These are phyloP conservation scores for Suillus fuscotomentosus DNA, from an alignment of 768 basidiomycete genomes.

Conservation along the genomic window DNA sequence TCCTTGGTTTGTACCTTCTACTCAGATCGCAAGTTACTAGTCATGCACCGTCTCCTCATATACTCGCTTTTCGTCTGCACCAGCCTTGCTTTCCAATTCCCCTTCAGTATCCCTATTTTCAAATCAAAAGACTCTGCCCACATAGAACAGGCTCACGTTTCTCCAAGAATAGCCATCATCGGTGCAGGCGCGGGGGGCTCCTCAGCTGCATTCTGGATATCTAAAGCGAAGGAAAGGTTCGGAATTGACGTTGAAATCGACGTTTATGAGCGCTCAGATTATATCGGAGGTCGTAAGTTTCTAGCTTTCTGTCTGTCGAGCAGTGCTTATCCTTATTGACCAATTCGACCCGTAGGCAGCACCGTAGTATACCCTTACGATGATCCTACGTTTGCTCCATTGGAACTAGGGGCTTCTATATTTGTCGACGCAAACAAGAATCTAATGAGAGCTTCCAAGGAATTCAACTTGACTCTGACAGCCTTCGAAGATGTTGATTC, in stretches of 20 bases:
- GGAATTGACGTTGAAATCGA: constrained; percentile 75
- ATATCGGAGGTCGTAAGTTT: constrained; percentile 83
- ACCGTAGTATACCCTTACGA: constrained; percentile 74
- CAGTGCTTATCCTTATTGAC: constrained; percentile 5
- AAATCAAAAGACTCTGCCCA: constrained; percentile 30
- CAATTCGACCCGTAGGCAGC: constrained; percentile 51
- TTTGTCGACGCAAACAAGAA: constrained; percentile 79
- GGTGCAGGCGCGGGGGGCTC: constrained; percentile 89
- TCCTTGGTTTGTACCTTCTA: not conserved
- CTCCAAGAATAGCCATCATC: constrained; percentile 76
- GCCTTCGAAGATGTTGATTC: constrained; percentile 49
- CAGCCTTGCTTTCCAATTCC: constrained; percentile 39
- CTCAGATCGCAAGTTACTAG: not conserved
- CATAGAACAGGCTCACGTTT: constrained; percentile 17
- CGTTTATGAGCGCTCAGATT: constrained; percentile 73
- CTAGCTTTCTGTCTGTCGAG: not conserved
- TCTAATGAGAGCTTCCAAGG: constrained; percentile 69
- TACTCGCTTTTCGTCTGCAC: constrained; percentile 21
- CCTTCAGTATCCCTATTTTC: constrained; percentile 60
- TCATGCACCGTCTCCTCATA: constrained; percentile 13
- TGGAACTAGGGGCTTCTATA: constrained; percentile 88
- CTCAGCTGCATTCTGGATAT: constrained; percentile 83
- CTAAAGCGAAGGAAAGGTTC: constrained; percentile 70
- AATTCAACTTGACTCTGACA: constrained; percentile 67
- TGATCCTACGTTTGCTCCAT: constrained; percentile 51